Conservation (phyloP, 169 alveolate species). For the Eimeria sp. region DNA sequence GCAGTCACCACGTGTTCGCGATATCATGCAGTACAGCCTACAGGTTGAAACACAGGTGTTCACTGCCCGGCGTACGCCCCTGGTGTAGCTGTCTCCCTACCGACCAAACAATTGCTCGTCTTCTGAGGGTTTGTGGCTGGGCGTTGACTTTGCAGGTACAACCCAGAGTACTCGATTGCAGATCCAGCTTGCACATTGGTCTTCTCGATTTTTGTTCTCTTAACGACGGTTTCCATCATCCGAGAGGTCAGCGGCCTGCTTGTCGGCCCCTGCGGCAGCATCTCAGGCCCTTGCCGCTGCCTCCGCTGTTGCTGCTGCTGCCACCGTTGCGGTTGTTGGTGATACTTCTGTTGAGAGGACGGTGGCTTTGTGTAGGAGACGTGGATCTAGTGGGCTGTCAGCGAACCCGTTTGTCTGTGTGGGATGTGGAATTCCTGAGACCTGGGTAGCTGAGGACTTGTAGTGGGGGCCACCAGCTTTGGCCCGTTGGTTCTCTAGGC, state of each 20-base stretch:
- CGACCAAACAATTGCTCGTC: background rate
- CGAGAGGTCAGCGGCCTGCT: conserved; percentile 90
- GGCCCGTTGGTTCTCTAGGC: background rate
- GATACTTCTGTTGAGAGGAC: background rate
- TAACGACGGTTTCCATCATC: conserved; percentile 95
- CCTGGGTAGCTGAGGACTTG: background rate
- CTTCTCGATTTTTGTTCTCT: conserved; percentile 95
- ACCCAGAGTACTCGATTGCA: conserved; percentile 93
- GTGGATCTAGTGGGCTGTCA: background rate
- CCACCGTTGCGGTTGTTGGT: background rate
- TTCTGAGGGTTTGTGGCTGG: background rate
- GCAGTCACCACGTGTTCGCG: background rate
- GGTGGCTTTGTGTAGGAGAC: background rate
- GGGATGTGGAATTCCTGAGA: background rate
- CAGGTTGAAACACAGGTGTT: background rate
- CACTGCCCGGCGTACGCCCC: background rate
- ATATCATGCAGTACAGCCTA: background rate
- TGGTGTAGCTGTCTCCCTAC: background rate
- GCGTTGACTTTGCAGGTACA: conserved; percentile 76
- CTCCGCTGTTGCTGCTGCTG: background rate
- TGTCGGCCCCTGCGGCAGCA: background rate
- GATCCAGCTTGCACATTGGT: conserved; percentile 98
- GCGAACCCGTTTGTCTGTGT: background rate
- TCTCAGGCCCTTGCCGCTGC: background rate
- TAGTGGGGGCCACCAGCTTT: background rate